Base-by-base conservation (phyloP, 495 filamentous ascomycete species). In the Xylaria venustula region DNA sequence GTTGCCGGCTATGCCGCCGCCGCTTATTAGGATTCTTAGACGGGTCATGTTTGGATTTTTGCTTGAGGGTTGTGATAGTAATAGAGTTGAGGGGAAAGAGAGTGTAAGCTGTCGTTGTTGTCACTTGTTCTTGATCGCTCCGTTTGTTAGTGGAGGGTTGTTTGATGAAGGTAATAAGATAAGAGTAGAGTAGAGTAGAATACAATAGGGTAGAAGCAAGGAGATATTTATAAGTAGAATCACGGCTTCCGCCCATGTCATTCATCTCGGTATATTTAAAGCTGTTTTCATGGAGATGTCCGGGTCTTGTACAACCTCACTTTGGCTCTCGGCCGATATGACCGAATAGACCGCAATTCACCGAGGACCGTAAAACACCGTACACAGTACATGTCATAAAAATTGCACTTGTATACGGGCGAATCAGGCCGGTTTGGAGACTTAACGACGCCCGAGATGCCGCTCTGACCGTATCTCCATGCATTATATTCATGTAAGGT, bases 21-120 rank as follows among this genome's bases (percentile, higher is more conserved):
- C 82, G 42, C 64, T 67, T 60, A 85, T 79, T 49, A 85, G 73
- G 60, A 85, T 65, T 54, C 72, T 75, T 12, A 76, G 58, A 41
- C 17, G 54, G n/a, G 64, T 26, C 61, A 70, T 72, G 41, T 9
- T 59, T 20, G 30, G 5, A 34, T 11, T 34, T 11, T 60, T 17
- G 42, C 3, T 54, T 26, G 22, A 15, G 14, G 7, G 37, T 40
- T 34, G 3, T 5, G 14, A 40, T 40, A 6, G n/a, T 51, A 34
- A 34, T 34, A 11, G 52, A 42, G 12, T 40, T 42, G 3, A 3
- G 2, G 7, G 15, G 15, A 8, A 15, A 40, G 7, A 11, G 14
- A 5, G 41, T 44, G 5, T 15, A 15, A 20, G 5, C 3, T 22
- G 44, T 22, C 44, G 4, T 22, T 6, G 44, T 47, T 47, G 17